Base-by-base conservation (phyloP, 352 stramenopile species). In the Globisporangium sylvaticum region DNA sequence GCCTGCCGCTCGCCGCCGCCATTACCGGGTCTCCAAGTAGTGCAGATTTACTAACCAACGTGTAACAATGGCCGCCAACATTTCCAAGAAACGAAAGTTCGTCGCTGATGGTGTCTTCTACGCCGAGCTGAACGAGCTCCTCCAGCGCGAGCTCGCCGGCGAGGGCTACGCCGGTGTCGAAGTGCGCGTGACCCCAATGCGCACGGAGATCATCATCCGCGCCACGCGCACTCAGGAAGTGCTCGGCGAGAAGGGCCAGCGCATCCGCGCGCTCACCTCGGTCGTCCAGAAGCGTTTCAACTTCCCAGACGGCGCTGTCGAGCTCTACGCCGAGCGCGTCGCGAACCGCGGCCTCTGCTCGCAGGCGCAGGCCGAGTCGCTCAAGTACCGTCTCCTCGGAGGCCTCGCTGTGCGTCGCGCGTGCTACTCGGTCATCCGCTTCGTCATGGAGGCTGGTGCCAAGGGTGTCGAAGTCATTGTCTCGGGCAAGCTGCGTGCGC, bases 51-150 rank as follows among this genome's bases (percentile, higher is more conserved):
- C 31, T 29, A 64, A 65, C 57, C 58, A 57, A 73, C 44, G 39
- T 70, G 76, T 69, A 65, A 78, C 34, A 69, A 96, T 96, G 90
- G 88, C 90, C 70, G 74, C 81, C 69, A 96, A 94, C 75, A 99
- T 99, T 79, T 99, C 94, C 58, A 98, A 98, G 92, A 99, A 99
- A 91, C 93, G 96, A 76, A 99, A 99, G 90, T 99, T 99, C 85
- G 92, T 99, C 65, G 97, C 97, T 56, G 97, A 99, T 81, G 98
- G 98, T 89, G 96, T 99, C 56, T 99, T 99, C 92, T 99, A 99
- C 88, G 96, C 97, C 75, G 98, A 99, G 83, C 87, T 99, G 25
- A 99, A 99, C 87, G 97, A 99, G 86, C 88, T 99, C 62, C 88
- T 99, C 64, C 97, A 96, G 75, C 86, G 96, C 39, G 97, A 99